Percentiles rank a stretch among this genome's conserved stretches.
phyloP scores from a whole-genome alignment of 2,329 filamentous ascomycete genomes.

The Verticillium tricorpus region DNA sequence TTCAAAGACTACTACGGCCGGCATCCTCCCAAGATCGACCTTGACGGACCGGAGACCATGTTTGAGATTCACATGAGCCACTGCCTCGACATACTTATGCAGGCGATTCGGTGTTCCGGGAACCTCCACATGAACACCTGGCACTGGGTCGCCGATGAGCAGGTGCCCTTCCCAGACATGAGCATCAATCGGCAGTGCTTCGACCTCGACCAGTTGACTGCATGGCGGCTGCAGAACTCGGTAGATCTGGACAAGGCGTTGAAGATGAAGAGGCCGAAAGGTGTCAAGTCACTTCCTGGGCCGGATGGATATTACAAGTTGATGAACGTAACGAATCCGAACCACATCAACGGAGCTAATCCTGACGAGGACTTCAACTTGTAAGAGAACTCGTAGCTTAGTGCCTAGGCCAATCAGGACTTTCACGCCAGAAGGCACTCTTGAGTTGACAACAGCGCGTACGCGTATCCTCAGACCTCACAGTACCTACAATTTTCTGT shows the following conservation, averaged over 20 bases:
- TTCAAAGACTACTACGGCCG: conserved; percentile 43
- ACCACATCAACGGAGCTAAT: conserved; percentile 7
- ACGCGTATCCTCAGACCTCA: too few relatives aligned
- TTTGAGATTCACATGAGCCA: conserved; percentile 26
- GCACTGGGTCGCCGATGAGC: conserved; percentile 24
- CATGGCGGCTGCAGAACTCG: conserved; percentile 14
- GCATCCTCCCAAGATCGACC: conserved; percentile 17
- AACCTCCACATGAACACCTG: conserved; percentile 29
- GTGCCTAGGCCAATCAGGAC: background rate
- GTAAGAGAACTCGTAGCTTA: background rate
- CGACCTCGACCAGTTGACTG: conserved; percentile 22
- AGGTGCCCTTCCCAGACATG: conserved; percentile 27
- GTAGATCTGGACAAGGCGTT: conserved; percentile 16
- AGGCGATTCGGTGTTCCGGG: conserved; percentile 26
- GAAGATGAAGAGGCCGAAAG: conserved; percentile 15
- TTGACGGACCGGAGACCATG: conserved; percentile 12
- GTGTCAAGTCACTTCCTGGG: conserved; percentile 3
- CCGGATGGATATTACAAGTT: conserved; percentile 9
- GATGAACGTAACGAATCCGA: conserved; percentile 8
- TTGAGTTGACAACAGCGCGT: too few relatives aligned
- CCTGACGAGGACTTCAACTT: conserved; percentile 11
- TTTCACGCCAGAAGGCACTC: too few relatives aligned
- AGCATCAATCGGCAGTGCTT: conserved; percentile 27
- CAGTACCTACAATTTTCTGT: too few relatives aligned
- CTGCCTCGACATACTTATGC: conserved; percentile 28